Base-by-base conservation (phyloP, 2,329 filamentous ascomycete species). In the Colletotrichum sp. region DNA sequence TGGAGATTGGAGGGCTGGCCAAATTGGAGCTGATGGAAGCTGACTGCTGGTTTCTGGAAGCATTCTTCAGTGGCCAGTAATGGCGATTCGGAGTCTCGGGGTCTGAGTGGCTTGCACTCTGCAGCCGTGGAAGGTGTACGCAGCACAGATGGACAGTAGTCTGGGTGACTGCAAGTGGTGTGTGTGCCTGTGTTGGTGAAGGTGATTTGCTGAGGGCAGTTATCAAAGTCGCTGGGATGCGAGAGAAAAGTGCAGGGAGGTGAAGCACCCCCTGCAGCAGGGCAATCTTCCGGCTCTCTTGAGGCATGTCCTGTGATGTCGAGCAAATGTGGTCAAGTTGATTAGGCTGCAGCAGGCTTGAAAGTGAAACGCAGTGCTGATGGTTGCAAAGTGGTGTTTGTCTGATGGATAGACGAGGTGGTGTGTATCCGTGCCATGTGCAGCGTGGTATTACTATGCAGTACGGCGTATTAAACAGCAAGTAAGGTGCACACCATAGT, bases 331-430 rank as follows among this genome's bases (percentile, higher is more conserved):
- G 8, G 9, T 60, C 57, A 24, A 55, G 63, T 57, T 68, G 69
- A 72, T 64, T 64, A 73, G 73, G n/a, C 73, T 75, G 64, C 44
- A 72, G 73, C 70, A 73, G 70, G 64, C 70, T 66, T 75, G 73
- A 75, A 75, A 73, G 64, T 75, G 73, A 75, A 75, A 73, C 69
- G 73, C 34, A 12, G 73, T 24, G 57, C 22, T 30, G 69, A 65
- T 68, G 44, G 44, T 22, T 48, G 44, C 44, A 22, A 48, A 48
- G 44, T 48, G 44, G 13, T 59, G 55, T 59, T 28, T 59, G 55
- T 59, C 55, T 75, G 73, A 73, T 64, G 32, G 63, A 75, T 59
- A 64, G 70, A 75, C 18, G 70, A 36, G 48, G 55, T 34, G 34
- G 32, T 22, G 44, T 48, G 44, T 48, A 48, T 22, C 44, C 22